These are phyloP conservation scores for Trypanosoma mega DNA, from an alignment of 208 protist genomes.

Conservation along the genomic window DNA sequence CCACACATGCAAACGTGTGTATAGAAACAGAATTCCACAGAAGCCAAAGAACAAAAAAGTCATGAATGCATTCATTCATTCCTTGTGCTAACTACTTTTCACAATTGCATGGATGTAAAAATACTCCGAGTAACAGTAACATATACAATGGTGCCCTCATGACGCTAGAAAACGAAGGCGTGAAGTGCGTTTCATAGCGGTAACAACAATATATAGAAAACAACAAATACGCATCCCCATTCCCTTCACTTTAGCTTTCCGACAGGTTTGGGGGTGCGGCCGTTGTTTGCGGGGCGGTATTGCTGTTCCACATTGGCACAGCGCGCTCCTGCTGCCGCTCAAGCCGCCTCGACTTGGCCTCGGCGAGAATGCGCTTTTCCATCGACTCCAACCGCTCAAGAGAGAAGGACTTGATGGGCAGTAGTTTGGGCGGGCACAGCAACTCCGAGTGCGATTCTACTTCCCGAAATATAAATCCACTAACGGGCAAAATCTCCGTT, in stretches of 20 bases:
- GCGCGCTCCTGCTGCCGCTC: constrained; percentile 27
- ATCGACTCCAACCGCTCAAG: constrained; percentile 92
- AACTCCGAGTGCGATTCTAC: constrained; percentile 71
- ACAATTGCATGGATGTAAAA: too few relatives aligned
- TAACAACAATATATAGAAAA: too few relatives aligned
- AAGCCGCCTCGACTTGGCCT: constrained; percentile 50
- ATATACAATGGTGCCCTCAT: too few relatives aligned
- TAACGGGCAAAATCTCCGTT: constrained; percentile 74
- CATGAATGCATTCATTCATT: too few relatives aligned
- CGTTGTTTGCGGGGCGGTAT: background rate
- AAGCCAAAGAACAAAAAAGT: too few relatives aligned
- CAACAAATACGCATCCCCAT: too few relatives aligned
- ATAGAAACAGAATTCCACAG: too few relatives aligned
- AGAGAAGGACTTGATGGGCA: constrained; percentile 96
- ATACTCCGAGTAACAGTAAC: too few relatives aligned
- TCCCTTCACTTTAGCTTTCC: too few relatives aligned
- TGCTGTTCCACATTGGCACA: constrained; percentile 30
- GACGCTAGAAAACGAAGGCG: too few relatives aligned
- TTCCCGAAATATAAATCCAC: constrained; percentile 81
- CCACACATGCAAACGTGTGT: constrained; percentile 1
- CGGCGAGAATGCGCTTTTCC: constrained; percentile 69
- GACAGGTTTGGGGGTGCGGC: background rate
- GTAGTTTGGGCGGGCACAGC: constrained; percentile 95
- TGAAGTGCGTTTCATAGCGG: too few relatives aligned
- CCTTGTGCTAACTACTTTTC: too few relatives aligned